These are phyloP conservation scores for Candida hungchunana DNA, from an alignment of 805 yeast species.

Conservation along the genomic window DNA sequence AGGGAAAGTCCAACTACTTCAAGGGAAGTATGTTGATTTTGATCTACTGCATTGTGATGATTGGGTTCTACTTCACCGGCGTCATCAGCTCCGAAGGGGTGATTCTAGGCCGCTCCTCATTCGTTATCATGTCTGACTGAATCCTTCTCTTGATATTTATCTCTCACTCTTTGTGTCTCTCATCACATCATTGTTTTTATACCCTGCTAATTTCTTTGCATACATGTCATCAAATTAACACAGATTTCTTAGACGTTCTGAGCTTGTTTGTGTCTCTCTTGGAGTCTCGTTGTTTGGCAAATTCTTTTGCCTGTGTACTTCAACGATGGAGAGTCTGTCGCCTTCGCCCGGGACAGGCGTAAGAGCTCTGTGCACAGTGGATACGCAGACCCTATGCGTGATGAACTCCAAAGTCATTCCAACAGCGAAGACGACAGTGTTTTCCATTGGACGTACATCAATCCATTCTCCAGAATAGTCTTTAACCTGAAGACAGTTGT, in stretches of 20 bases:
- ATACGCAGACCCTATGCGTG: slow-evolving; percentile 44
- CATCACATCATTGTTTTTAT: too few relatives aligned
- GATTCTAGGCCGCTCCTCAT: slow-evolving; percentile 1
- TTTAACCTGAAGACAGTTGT: slow-evolving; percentile 42
- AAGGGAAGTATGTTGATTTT: slow-evolving; percentile 87
- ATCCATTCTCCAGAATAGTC: slow-evolving; percentile 45
- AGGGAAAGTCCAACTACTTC: slow-evolving; percentile 94
- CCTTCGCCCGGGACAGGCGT: slow-evolving; percentile 25
- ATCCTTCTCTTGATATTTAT: too few relatives aligned
- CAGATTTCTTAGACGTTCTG: slow-evolving; percentile 2
- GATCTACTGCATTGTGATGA: slow-evolving; percentile 66
- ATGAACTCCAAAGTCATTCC: slow-evolving; percentile 48
- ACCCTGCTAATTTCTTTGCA: too few relatives aligned
- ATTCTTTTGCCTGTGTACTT: too few relatives aligned
- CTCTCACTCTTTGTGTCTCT: not conserved
- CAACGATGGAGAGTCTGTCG: slow-evolving; percentile 40
- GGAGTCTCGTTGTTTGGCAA: too few relatives aligned
- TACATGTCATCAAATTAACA: too few relatives aligned
- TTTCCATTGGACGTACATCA: slow-evolving; percentile 36
- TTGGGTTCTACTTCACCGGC: slow-evolving; percentile 71
- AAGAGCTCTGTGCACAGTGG: slow-evolving; percentile 45
- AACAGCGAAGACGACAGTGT: slow-evolving; percentile 43
- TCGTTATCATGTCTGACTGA: slow-evolving; percentile 7
- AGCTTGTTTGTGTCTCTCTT: slow-evolving; percentile 19
- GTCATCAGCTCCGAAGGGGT: slow-evolving; percentile 8